These are phyloP conservation scores for Dentipellis sp. DNA, from an alignment of 768 basidiomycete genomes.

Conservation along the genomic window DNA sequence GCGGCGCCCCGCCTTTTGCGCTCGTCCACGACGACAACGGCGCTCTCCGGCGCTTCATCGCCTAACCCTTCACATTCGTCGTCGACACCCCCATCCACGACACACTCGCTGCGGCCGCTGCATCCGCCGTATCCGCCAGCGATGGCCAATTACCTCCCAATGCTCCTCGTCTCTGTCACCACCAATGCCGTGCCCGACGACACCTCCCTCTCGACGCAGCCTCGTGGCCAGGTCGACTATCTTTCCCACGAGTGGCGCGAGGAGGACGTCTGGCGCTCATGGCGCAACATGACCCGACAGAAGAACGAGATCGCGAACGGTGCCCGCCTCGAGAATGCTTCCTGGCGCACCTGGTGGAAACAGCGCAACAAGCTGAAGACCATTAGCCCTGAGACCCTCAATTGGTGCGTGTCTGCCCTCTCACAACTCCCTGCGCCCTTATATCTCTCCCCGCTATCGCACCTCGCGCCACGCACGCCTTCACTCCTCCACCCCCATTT, in stretches of 20 bases:
- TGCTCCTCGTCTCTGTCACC: slow-evolving; percentile 55
- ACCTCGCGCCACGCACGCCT: background rate
- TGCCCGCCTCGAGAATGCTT: slow-evolving; percentile 90
- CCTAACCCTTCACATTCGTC: no score
- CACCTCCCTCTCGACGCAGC: slow-evolving; percentile 71
- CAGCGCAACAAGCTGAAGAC: slow-evolving; percentile 95
- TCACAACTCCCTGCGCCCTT: background rate
- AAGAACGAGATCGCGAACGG: slow-evolving; percentile 98
- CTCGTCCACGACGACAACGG: no score
- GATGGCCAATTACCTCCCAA: slow-evolving; percentile 66
- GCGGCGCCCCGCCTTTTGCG: no score
- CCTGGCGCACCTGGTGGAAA: slow-evolving; percentile 99
- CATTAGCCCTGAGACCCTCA: slow-evolving; percentile 92
- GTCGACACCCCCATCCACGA: no score
- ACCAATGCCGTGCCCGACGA: slow-evolving; percentile 56
- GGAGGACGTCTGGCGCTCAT: slow-evolving; percentile 97
- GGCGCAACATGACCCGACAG: slow-evolving; percentile 96
- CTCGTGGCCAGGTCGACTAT: slow-evolving; percentile 95
- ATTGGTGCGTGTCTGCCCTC: slow-evolving; percentile 59
- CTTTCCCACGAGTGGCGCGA: slow-evolving; percentile 96
- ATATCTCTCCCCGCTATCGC: background rate
- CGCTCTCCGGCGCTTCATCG: no score
- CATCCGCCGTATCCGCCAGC: background rate
- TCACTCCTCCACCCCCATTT: background rate
- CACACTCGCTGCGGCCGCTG: no score